Percentiles rank a stretch among this genome's conserved stretches.
Conservation (phyloP, 2,329 filamentous ascomycete genomes). For the Fusarium hostae region DNA sequence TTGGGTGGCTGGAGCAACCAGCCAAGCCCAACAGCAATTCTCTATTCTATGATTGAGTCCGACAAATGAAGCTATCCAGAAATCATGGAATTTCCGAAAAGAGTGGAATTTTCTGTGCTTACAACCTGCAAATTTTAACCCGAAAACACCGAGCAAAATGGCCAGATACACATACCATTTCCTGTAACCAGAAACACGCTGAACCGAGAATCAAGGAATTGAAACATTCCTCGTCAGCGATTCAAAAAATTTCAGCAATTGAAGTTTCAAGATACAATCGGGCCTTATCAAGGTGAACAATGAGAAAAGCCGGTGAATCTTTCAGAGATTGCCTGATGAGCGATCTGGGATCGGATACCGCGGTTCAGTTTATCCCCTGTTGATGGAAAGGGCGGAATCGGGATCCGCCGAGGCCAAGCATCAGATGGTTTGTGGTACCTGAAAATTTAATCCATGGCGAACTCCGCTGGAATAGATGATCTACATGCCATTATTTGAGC, state of each 20-base stretch:
- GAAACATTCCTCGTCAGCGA: background rate
- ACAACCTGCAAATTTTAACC: background rate
- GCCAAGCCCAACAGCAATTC: background rate
- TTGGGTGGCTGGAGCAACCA: constrained; percentile 14
- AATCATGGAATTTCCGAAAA: background rate
- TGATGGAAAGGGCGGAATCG: background rate
- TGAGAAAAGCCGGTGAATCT: constrained; percentile 6
- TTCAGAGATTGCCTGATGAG: constrained; percentile 14
- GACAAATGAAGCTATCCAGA: constrained; percentile 10
- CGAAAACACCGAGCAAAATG: background rate
- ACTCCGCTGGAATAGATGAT: background rate
- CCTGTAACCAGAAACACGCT: background rate
- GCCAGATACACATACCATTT: background rate
- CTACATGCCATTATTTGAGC: background rate
- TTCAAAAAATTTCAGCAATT: background rate
- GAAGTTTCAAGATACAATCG: constrained; percentile 1
- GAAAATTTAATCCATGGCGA: constrained; percentile 2
- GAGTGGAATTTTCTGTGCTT: background rate
- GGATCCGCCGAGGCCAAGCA: constrained; percentile 15
- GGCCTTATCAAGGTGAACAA: constrained; percentile 2
- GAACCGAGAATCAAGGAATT: background rate
- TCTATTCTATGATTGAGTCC: background rate
- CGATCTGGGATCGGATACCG: constrained; percentile 23
- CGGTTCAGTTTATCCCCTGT: constrained; percentile 12
- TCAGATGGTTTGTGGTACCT: constrained; percentile 26